A percentile compares a stretch with the other conserved stretches of the same genome.
These are phyloP conservation scores for Pontederia crassipes DNA, from an alignment of 176 grass and related monocot genomes.

Conservation along the genomic window DNA sequence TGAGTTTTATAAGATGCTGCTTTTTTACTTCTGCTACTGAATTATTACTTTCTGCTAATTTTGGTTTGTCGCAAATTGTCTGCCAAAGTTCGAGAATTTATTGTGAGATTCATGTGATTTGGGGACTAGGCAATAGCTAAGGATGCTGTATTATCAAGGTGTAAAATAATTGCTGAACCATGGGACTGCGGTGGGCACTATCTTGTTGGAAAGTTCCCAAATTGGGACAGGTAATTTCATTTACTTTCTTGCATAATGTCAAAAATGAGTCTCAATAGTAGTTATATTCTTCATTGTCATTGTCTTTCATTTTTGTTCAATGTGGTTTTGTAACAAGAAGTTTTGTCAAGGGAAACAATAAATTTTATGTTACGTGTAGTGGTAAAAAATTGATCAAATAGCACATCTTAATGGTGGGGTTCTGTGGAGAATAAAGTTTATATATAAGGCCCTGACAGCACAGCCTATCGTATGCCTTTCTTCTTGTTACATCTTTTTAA, in stretches of 20 bases:
- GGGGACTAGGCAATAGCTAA: slow-evolving; percentile 74
- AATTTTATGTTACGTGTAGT: too few species aligned
- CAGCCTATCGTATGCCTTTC: too few species aligned
- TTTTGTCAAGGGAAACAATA: too few species aligned
- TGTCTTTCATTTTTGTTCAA: not conserved
- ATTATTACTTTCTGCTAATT: too few species aligned
- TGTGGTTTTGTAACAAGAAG: not conserved
- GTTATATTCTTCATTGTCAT: not conserved
- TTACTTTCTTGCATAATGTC: not conserved
- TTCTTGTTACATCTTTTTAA: too few species aligned
- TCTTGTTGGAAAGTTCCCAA: slow-evolving; percentile 89
- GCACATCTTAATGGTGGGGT: too few species aligned
- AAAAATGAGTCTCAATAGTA: not conserved
- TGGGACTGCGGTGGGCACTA: slow-evolving; percentile 98
- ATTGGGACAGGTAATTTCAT: slow-evolving; percentile 87
- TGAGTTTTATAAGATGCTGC: too few species aligned
- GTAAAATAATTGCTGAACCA: slow-evolving; percentile 99
- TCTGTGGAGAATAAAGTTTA: too few species aligned
- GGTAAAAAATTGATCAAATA: too few species aligned
- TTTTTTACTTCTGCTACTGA: too few species aligned
- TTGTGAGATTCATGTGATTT: slow-evolving; percentile 23
- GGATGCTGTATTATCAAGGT: slow-evolving; percentile 77
- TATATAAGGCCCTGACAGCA: too few species aligned
- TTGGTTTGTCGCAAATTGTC: too few species aligned
- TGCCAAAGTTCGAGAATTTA: not conserved